Base-by-base conservation (phyloP, 163 green algal species). In the Prototheca cutis region DNA sequence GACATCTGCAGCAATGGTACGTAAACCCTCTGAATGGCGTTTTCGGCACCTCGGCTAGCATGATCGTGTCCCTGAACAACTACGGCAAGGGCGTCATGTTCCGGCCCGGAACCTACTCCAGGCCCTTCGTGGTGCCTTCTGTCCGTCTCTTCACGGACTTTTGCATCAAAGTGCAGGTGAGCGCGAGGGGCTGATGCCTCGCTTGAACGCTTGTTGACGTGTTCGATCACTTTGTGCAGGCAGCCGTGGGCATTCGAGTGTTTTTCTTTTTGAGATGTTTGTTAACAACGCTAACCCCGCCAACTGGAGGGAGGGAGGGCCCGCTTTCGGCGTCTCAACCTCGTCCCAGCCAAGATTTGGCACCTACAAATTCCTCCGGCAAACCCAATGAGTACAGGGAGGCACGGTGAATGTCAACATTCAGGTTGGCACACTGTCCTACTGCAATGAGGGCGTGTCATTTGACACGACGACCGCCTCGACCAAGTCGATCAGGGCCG, bases 71-170 rank as follows among this genome's bases (percentile, higher is more conserved):
- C n/a, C 28, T 42, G 24, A 36, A 30, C 33, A 23, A 31, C 4
- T 47, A 48, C 48, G 40, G 53, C 40, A 51, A 58, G 45, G 62
- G 62, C 45, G 17, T 68, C 30, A 33, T 68, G 18, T 45, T 68
- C 53, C 42, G 33, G 5, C n/a, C 54, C 0, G 62, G 62, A 17
- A 21, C 4, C 25, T 68, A 68, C 62, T 36, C 13, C 19, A 19
- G 45, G 7, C 53, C 53, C 17, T 36, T 68, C 18, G 45, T 63
- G 29, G 32, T 68, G 30, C 45, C 40, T 2, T 34, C 29, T 19
- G 51, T 68, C 19, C 53, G 47, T 19, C 17, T 25, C 54, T 68
- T 68, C 32, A 34, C 2, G 24, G 39, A 28, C 7, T 62, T 53
- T 28, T 58, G 62, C 19, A 29, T 68, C 10, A 58, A 63, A 21